A percentile compares a stretch with the other conserved stretches of the same genome.
phyloP scores from a whole-genome alignment of 768 basidiomycete species.

The Naganishia kalamii region DNA sequence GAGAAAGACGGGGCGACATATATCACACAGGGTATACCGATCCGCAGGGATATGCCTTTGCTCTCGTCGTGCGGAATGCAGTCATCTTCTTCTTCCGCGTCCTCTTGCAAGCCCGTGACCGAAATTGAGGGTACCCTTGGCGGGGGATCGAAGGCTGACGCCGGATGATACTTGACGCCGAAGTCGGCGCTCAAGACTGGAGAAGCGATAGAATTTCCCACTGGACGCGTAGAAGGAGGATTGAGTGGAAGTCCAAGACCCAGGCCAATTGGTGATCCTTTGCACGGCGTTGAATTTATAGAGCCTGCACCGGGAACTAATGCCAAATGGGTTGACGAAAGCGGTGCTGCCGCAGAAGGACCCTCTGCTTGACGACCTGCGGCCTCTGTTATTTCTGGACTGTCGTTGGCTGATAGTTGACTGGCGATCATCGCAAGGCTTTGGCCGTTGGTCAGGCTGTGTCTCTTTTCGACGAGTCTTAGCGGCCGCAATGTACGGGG shows the following conservation, averaged over 20 bases:
- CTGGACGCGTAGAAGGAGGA: not conserved
- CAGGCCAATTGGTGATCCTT: not conserved
- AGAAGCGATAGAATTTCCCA: not conserved
- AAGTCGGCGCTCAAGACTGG: not conserved
- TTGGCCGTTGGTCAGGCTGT: not conserved
- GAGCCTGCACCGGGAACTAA: too few relatives aligned
- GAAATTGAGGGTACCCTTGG: slow-evolving; percentile 6
- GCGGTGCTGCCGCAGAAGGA: not conserved
- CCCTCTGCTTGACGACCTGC: not conserved
- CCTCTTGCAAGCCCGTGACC: not conserved
- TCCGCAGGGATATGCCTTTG: slow-evolving; percentile 29
- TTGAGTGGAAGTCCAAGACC: not conserved
- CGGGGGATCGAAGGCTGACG: slow-evolving; percentile 40
- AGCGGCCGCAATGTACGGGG: slow-evolving; percentile 16
- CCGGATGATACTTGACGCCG: slow-evolving; percentile 29
- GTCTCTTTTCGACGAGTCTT: not conserved
- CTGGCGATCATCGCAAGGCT: not conserved
- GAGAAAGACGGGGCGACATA: slow-evolving; percentile 15
- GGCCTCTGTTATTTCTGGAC: not conserved
- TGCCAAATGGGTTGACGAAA: too few relatives aligned
- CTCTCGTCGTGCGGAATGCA: slow-evolving; percentile 22
- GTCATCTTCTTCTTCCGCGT: slow-evolving; percentile 21
- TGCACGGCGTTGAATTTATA: not conserved
- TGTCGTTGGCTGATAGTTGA: not conserved
- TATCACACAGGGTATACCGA: slow-evolving; percentile 45